Conservation (phyloP, 352 stramenopile species). For the Phytophthora aleatoria region DNA sequence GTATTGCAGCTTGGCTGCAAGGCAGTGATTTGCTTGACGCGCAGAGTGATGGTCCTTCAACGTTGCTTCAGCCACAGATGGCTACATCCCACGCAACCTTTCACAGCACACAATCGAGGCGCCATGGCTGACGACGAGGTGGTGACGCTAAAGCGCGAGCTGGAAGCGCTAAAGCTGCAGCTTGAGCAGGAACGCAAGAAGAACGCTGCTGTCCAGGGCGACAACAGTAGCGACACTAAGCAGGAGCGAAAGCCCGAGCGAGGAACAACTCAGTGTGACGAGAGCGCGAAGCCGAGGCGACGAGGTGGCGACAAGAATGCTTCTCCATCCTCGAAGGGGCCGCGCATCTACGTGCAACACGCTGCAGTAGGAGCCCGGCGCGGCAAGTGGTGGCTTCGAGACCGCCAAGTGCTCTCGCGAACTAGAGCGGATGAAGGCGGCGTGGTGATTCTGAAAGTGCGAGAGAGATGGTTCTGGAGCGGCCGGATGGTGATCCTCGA, state of each 20-base stretch:
- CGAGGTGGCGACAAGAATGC: conserved; percentile 12
- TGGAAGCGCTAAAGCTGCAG: conserved; percentile 56
- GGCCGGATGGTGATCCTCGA: conserved; percentile 63
- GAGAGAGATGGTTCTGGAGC: conserved; percentile 70
- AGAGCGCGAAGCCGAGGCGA: conserved; percentile 5
- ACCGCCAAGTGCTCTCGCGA: conserved; percentile 58
- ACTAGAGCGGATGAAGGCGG: conserved; percentile 37
- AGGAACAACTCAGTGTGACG: conserved; percentile 8
- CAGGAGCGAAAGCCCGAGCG: conserved; percentile 12
- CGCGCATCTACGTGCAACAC: conserved; percentile 38
- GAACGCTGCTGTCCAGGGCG: conserved; percentile 14
- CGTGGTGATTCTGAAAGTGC: conserved; percentile 52
- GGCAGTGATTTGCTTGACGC: not conserved
- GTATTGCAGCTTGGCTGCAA: no score
- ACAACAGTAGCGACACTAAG: not conserved
- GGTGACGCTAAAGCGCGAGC: conserved; percentile 53
- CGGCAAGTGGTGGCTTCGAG: conserved; percentile 74
- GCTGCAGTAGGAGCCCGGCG: conserved; percentile 46
- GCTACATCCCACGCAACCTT: conserved; percentile 21
- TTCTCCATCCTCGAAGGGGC: conserved; percentile 7
- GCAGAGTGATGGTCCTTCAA: conserved; percentile 64
- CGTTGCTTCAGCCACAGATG: conserved; percentile 39
- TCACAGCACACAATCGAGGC: conserved; percentile 7
- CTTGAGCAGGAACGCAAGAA: conserved; percentile 53
- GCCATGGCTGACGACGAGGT: conserved; percentile 53